These are phyloP conservation scores for Pleurotus pulmonarius DNA, from an alignment of 768 basidiomycete genomes.

Conservation along the genomic window DNA sequence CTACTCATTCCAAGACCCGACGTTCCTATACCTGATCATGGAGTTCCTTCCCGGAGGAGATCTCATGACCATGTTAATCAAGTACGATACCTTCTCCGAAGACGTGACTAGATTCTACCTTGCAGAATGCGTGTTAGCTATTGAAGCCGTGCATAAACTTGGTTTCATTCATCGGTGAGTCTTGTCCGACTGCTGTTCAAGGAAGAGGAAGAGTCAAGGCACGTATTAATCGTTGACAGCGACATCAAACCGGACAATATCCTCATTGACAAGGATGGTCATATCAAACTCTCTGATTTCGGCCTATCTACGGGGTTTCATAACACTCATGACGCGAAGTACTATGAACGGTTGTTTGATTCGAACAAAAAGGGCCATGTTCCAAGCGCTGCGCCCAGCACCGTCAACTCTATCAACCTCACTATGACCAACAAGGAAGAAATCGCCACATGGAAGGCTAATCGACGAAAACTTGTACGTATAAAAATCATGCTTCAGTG, in stretches of 20 bases:
- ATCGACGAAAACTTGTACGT: conserved; percentile 86
- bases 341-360: conserved; percentile 88
- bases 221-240: conserved; percentile 33
- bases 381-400: conserved; percentile 56
- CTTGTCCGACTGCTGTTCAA: background rate
- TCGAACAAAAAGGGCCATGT: conserved; percentile 47
- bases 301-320: conserved; percentile 99
- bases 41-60: conserved; percentile 98
- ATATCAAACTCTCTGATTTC: conserved; percentile 97
- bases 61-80: conserved; percentile 99
- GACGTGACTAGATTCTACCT: conserved; percentile 98
- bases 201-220: too few relatives aligned
- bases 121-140: conserved; percentile 96
- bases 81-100: conserved; percentile 98
- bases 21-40: conserved; percentile 96
- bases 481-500: background rate
- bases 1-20: conserved; percentile 96
- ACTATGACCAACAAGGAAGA: conserved; percentile 92
- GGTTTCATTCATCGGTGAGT: conserved; percentile 95
- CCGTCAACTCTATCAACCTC: conserved; percentile 95
- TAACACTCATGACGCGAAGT: conserved; percentile 94
- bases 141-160: conserved; percentile 94
- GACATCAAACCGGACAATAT: conserved; percentile 99
- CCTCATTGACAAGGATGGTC: conserved; percentile 84
- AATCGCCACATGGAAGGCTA: conserved; percentile 99